phyloP scores from a whole-genome alignment of 768 basidiomycete species.

The Dioszegia crocea region DNA sequence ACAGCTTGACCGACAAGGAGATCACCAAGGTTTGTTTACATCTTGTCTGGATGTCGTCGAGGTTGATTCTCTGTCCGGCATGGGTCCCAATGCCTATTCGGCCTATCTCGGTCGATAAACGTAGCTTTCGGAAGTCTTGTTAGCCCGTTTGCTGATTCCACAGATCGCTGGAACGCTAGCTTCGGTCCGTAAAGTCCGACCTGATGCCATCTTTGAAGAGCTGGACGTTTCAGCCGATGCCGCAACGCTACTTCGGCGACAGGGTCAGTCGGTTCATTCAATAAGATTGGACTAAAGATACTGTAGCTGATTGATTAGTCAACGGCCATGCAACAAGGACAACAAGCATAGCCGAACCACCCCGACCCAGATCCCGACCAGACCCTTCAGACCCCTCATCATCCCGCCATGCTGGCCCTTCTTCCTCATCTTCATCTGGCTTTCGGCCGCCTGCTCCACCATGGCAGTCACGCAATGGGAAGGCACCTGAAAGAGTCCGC shows the following conservation, averaged over 20 bases:
- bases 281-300: neutral
- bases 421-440: conserved; percentile 4
- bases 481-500: conserved; percentile 9
- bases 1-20: conserved; percentile 27
- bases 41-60: neutral
- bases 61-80: no score
- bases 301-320: neutral
- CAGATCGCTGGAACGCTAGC: conserved; percentile 44
- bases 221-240: conserved; percentile 40
- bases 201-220: conserved; percentile 39
- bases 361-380: neutral
- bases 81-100: no score
- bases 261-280: conserved; percentile 12
- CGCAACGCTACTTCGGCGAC: conserved; percentile 9
- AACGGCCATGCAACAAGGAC: conserved; percentile 7
- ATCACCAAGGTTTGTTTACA: conserved; percentile 38
- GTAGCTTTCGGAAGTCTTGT: no score
- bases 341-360: neutral
- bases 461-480: conserved; percentile 19
- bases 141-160: no score
- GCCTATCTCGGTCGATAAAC: no score
- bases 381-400: conserved; percentile 8
- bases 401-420: conserved; percentile 7
- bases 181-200: conserved; percentile 38
- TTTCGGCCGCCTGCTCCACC: neutral